A percentile compares a stretch with the other conserved stretches of the same genome.
These are phyloP conservation scores for Saccharomycopsis javanensis DNA, from an alignment of 805 yeast genomes.

Conservation along the genomic window DNA sequence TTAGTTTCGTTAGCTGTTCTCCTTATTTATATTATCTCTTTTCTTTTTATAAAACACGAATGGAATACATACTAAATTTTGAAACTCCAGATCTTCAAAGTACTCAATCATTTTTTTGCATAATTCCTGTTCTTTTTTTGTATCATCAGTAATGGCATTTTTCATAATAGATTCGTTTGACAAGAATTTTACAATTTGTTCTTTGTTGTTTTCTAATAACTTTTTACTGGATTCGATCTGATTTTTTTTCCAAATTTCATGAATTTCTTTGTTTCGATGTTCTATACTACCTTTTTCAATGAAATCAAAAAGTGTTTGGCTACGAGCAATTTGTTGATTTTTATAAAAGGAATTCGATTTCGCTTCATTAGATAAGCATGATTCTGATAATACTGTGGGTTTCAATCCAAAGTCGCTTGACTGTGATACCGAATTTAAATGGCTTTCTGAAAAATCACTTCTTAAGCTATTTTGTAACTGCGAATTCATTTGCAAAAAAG, in stretches of 20 bases:
- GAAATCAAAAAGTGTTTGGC: neutral
- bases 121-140: neutral
- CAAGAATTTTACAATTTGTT: neutral
- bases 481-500: neutral
- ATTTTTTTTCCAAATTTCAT: neutral
- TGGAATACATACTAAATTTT: conserved; percentile 8
- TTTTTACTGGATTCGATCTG: no score
- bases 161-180: neutral
- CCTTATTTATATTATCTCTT: neutral
- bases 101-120: neutral
- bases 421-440: neutral
- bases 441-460: neutral
- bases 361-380: neutral
- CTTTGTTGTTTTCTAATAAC: neutral
- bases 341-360: neutral
- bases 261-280: neutral
- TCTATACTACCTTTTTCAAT: neutral
- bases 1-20: neutral
- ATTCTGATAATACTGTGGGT: no score
- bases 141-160: neutral
- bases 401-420: neutral
- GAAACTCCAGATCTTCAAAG: conserved; percentile 9
- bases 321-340: neutral
- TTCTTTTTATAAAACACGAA: neutral
- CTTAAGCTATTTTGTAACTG: neutral